Evolutionary conservation across 148 eudicot genomes (phyloP).

Genomic region (Fallopia convolvulus): DNA sequence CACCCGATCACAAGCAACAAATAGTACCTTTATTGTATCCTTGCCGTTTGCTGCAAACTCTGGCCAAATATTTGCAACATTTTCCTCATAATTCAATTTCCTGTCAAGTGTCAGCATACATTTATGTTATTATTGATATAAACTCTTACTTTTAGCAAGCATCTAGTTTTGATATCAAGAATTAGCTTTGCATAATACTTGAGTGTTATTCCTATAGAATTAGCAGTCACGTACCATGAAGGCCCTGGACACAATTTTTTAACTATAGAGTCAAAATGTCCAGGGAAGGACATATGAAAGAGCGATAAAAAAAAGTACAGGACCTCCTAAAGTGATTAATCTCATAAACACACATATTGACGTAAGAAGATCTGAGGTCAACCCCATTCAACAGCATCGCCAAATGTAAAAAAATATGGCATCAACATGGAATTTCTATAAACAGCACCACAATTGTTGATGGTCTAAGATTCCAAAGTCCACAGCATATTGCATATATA

Average conservation of each 20-base stretch:
- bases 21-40: conserved; percentile 64
- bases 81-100: conserved; percentile 83
- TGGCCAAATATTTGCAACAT: conserved; percentile 78
- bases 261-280: neutral
- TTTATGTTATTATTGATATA: neutral
- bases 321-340: neutral
- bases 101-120: conserved; percentile 36
- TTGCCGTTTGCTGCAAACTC: conserved; percentile 71
- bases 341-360: neutral
- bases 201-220: neutral
- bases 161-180: neutral
- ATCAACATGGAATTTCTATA: neutral
- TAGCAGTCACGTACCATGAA: neutral
- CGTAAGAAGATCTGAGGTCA: neutral
- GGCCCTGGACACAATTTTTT: neutral
- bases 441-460: neutral
- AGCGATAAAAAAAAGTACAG: neutral
- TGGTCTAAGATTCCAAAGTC: neutral
- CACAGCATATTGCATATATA: neutral
- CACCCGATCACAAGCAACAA: neutral
- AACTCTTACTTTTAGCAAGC: neutral
- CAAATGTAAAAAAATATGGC: neutral
- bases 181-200: neutral
- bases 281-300: neutral
- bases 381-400: neutral